Base-by-base conservation (phyloP, 2,329 filamentous ascomycete species). In the Apiospora saccharicola region DNA sequence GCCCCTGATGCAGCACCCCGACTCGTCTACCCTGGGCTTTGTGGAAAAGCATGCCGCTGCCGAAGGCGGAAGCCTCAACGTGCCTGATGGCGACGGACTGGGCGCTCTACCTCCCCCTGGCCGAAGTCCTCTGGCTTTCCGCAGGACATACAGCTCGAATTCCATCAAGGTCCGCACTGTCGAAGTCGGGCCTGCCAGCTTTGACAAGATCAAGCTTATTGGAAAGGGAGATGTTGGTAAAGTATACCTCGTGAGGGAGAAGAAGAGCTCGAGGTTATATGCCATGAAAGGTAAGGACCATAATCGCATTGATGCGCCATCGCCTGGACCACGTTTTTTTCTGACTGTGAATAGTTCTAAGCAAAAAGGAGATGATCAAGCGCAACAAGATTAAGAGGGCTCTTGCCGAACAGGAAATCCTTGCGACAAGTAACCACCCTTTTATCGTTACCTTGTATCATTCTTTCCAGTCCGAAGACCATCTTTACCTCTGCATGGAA, bases 321-420 rank as follows among this genome's bases (percentile, higher is more conserved):
- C 41, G 34, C 16, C 10, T 37, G 57, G 30, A 64, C 13, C 30
- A 4, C 71, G 72, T 71, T 78, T 84, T 84, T 88, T 71, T 78
- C 84, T 88, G 78, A 88, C 82, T 71, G 61, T 19, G 70, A 70
- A 22, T 80, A 98, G 96, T 99, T 7, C 82, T 99, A 83, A 98
- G 95, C 88, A 99, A 99, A 85, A 98, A 98, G 87, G 96, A 99
- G 84, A 99, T 99, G 96, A 99, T 99, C 84, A 99, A 99, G 87
- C 93, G 96, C 72, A 99, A 99, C 88, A 99, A 99, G 89, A 99
- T 99, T 86, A 99, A 99, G 89, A 91, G 96, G 80, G 96, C 96
- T 19, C 88, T 99, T 77, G 96, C 96, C 49, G 96, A 99, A 84
- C 96, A 98, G 82, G 96, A 99, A 83, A 99, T 99, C 76, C 87